A percentile compares a stretch with the other conserved stretches of the same genome.
Evolutionary conservation across 2,329 filamentous ascomycete genomes (phyloP).

Genomic region (Exophiala viscosa): DNA sequence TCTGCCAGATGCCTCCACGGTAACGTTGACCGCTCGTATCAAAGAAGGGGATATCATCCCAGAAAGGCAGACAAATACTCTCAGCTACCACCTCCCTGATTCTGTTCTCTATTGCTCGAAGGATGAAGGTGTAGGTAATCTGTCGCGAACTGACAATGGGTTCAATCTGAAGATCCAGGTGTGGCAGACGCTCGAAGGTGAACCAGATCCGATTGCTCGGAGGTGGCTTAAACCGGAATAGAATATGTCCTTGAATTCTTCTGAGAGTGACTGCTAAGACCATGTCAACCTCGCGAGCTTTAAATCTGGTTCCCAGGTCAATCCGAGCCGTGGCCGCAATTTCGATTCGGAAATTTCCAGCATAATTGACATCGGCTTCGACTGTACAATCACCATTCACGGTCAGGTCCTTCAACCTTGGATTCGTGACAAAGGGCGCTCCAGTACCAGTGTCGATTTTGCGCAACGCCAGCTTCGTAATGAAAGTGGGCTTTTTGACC

Average conservation of each 20-base stretch:
- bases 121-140: conserved; percentile 88
- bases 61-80: conserved; percentile 86
- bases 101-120: conserved; percentile 88
- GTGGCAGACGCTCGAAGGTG: conserved; percentile 87
- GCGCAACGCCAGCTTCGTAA: conserved; percentile 77
- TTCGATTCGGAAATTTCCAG: conserved; percentile 82
- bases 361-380: conserved; percentile 84
- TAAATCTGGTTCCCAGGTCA: conserved; percentile 83
- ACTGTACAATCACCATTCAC: conserved; percentile 86
- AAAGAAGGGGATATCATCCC: conserved; percentile 93
- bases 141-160: conserved; percentile 93
- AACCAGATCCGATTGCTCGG: conserved; percentile 97
- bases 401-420: conserved; percentile 80
- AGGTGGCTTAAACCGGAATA: conserved; percentile 87
- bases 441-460: conserved; percentile 82
- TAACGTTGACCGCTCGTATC: conserved; percentile 72
- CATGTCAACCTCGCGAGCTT: conserved; percentile 82
- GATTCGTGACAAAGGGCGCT: conserved; percentile 83
- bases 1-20: conserved; percentile 78
- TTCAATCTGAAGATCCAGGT: conserved; percentile 90
- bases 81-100: conserved; percentile 94
- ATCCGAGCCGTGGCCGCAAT: conserved; percentile 90
- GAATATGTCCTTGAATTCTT: conserved; percentile 76
- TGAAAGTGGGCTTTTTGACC: conserved; percentile 85
- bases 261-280: conserved; percentile 81